Conservation (phyloP, 2,329 filamentous ascomycete genomes). For the Aspergillus jensenii region DNA sequence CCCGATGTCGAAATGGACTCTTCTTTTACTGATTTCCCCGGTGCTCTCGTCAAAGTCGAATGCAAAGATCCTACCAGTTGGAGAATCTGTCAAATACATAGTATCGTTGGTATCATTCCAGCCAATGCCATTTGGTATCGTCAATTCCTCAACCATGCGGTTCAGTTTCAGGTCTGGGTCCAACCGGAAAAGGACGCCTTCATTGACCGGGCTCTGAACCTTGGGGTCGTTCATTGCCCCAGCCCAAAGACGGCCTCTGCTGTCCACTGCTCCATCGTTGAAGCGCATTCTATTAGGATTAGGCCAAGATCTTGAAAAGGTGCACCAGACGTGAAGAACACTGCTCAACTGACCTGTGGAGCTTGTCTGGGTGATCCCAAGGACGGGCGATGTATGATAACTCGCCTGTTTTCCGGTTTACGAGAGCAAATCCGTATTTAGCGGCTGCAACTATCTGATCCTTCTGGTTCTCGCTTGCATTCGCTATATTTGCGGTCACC, state of each 20-base stretch:
- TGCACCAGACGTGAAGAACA: not conserved
- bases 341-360: slow-evolving; percentile 40
- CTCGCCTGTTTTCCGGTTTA: slow-evolving; percentile 63
- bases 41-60: slow-evolving; percentile 70
- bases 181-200: slow-evolving; percentile 74
- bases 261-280: slow-evolving; percentile 83
- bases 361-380: slow-evolving; percentile 51
- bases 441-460: slow-evolving; percentile 73
- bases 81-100: slow-evolving; percentile 82
- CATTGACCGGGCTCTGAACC: slow-evolving; percentile 50
- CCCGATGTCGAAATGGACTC: slow-evolving; percentile 70
- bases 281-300: slow-evolving; percentile 50
- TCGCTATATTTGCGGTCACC: slow-evolving; percentile 76
- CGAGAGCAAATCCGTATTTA: slow-evolving; percentile 78
- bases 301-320: slow-evolving; percentile 14
- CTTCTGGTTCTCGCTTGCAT: slow-evolving; percentile 49
- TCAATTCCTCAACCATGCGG: slow-evolving; percentile 62
- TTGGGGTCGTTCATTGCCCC: slow-evolving; percentile 83
- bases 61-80: slow-evolving; percentile 66
- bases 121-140: slow-evolving; percentile 80
- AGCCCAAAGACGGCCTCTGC: slow-evolving; percentile 78
- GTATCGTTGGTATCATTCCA: slow-evolving; percentile 73
- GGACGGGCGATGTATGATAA: slow-evolving; percentile 58
- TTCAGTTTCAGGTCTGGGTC: slow-evolving; percentile 61
- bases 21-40: slow-evolving; percentile 66